Conservation (phyloP, 805 yeast species). For the Saturnispora ahearnii region DNA sequence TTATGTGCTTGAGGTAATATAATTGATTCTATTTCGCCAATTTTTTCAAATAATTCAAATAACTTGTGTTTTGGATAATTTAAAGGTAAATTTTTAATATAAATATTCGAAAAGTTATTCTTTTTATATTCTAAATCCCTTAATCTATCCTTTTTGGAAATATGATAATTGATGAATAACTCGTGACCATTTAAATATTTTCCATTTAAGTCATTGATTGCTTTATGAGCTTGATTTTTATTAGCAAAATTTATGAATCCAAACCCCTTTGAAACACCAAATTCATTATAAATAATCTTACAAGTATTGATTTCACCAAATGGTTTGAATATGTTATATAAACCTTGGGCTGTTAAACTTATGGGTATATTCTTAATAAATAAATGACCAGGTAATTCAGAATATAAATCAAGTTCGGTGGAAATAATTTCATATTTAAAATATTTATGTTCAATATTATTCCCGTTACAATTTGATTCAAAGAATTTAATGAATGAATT, state of each 20-base stretch:
- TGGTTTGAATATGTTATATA: slow-evolving; percentile 29
- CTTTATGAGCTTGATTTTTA: slow-evolving; percentile 51
- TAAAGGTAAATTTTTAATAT: slow-evolving; percentile 43
- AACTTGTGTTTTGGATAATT: slow-evolving; percentile 32
- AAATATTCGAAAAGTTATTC: slow-evolving; percentile 44
- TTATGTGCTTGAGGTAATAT: slow-evolving; percentile 38
- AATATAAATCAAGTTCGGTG: slow-evolving; percentile 14
- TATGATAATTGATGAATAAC: slow-evolving; percentile 52
- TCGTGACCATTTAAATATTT: slow-evolving; percentile 24
- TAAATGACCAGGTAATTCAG: slow-evolving; percentile 42
- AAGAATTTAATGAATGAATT: slow-evolving; percentile 14
- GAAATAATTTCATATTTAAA: slow-evolving; percentile 14
- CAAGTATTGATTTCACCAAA: slow-evolving; percentile 38
- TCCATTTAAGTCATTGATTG: slow-evolving; percentile 38
- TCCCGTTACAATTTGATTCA: not conserved
- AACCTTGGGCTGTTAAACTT: slow-evolving; percentile 30
- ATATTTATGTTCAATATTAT: slow-evolving; percentile 2
- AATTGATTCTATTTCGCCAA: slow-evolving; percentile 41
- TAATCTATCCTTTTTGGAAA: slow-evolving; percentile 54
- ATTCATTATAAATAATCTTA: slow-evolving; percentile 40
- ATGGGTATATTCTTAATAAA: slow-evolving; percentile 44
- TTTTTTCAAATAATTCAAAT: slow-evolving; percentile 33
- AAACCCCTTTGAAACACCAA: slow-evolving; percentile 39
- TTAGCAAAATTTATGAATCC: slow-evolving; percentile 62
- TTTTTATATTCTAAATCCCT: slow-evolving; percentile 36